Evolutionary conservation across 2,329 filamentous ascomycete species (phyloP), one percentile per base, ranked within the genome.

Genomic region (Colletotrichum sp.): DNA sequence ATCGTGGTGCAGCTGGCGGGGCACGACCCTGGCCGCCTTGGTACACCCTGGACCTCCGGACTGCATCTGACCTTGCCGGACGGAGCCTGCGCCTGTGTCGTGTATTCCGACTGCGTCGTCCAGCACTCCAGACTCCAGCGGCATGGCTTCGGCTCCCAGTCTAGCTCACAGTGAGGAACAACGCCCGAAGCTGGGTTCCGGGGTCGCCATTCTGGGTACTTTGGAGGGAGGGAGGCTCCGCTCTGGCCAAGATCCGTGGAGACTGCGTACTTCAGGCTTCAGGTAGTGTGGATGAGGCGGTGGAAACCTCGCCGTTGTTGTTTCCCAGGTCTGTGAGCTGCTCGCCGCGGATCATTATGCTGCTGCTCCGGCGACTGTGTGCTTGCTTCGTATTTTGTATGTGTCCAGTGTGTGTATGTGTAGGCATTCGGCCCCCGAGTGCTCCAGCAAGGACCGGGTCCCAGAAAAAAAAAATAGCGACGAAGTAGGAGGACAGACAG

Each of bases 31-130:
- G 27, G 57, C n/a, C 32, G 52, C 30, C 32, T 39, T 13, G 66
- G 49, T 59, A 25, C 49, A 59, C 55, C 55, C 68, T 63, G 68
- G 57, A 70, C 68, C 68, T 70, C 68, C 68, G 68, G 55, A 29
- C 27, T 70, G 68, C 68, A 70, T 63, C 36, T 70, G 55, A 32
- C 55, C 57, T 49, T 70, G 67, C 67, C 44, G 65, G n/a, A 68
- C 39, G 39, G 44, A 57, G 32, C 59, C 30, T 63, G 27, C 59
- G 29, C 44, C 44, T 52, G 44, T 52, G n/a, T 52, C 44, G 44
- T 52, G 44, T 52, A 52, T 52, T 52, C 44, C n/a, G 44, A 52
- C 44, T 52, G 44, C 11, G 44, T 49, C 44, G 44, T 49, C n/a
- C n/a, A 52, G 44, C 44, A 52, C 44, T 52, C 44, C 44, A 52